Base-by-base conservation (phyloP, 768 basidiomycete genomes). In the Leccinum subtestaceum region DNA sequence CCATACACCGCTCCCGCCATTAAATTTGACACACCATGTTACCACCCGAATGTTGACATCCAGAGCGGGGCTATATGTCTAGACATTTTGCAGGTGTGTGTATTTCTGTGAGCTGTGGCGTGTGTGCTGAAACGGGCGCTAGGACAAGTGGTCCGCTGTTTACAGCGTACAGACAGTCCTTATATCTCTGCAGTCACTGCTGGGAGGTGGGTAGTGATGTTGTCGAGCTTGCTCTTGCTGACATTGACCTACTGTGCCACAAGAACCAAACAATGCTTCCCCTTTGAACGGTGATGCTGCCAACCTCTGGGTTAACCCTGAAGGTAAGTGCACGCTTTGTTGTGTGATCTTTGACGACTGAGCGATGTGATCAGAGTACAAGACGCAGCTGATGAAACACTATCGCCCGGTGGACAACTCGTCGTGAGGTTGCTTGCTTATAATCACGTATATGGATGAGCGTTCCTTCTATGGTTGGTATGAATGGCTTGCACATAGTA, bases 121-220 rank as follows among this genome's bases (percentile, higher is more conserved):
- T 2, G 49, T 64, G 57, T 57, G 12, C 59, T 63, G 19, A 63
- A 61, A 10, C 47, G 13, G 53, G 40, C 23, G 38, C 10, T 61
- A 93, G 89, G 92, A 94, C 74, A 91, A 94, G 69, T 95, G 93
- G 94, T 92, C 91, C 3, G 93, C 94, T 7, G 89, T 95, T 1
- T 93, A 95, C 72, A 92, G 90, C 59, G 93, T 95, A 36, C 91
- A 93, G 63, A 94, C 92, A 0, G 89, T 96, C 45, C 81, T 96
- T 19, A 76, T 95, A 9, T 95, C 93, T 12, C 73, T 96, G 57
- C 94, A 96, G 69, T 92, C 89, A 10, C 76, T 96, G 38, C 81
- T 96, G 50, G 93, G 93, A 65, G 93, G 93, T 93, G 66, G 40
- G 83, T 74, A n/a, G 2, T 12, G 7, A 45, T 52, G 19, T 27